Evolutionary conservation across 1,284 basidiomycete species (phyloP), one percentile per base, ranked within the genome.

Genomic region (Termitomyces sp.): DNA sequence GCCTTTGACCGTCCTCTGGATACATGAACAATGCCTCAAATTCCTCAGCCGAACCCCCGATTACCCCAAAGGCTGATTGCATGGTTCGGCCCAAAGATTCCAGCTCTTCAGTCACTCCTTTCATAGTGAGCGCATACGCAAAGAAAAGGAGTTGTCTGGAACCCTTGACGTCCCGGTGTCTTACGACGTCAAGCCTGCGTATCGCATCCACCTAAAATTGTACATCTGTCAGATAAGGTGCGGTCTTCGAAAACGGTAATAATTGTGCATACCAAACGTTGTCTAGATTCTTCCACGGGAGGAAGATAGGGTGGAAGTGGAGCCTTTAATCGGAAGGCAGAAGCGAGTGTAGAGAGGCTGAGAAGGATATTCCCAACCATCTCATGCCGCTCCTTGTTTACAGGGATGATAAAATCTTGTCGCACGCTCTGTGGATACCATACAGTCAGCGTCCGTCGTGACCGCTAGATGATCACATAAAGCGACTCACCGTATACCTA

Each of bases 241-340:
- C 24, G 13, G 21, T 46, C n/a, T 36, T 49, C n/a, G 19, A 21
- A 34, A 19, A 53, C 13, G 24, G 50, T 30, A 50, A 26, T 13
- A 2, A 44, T 28, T 3, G 24, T 26, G 62, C 78, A 56, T 61
- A 94, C 92, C 65, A 98, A 73, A 13, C 84, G 81, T 56, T 86
- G 79, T 52, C 95, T 82, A 1, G 92, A 83, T 58, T 85, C 78
- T 64, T 94, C 92, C 0, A 91, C 95, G 0, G 94, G 94, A 2
- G 96, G 96, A 1, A 99, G 82, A 69, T 95, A 98, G 0, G 96
- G 94, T 0, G 96, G 94, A 28, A 99, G 76, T 0, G 96, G 96
- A 3, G 90, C 86, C 63, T 98, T 96, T 30, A 95, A 78, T 28
- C 87, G 78, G 68, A 98, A 94, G 0, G 92, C 90, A 0, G 92